phyloP scores from a whole-genome alignment of 352 stramenopile species.

The Plasmopara muralis region DNA sequence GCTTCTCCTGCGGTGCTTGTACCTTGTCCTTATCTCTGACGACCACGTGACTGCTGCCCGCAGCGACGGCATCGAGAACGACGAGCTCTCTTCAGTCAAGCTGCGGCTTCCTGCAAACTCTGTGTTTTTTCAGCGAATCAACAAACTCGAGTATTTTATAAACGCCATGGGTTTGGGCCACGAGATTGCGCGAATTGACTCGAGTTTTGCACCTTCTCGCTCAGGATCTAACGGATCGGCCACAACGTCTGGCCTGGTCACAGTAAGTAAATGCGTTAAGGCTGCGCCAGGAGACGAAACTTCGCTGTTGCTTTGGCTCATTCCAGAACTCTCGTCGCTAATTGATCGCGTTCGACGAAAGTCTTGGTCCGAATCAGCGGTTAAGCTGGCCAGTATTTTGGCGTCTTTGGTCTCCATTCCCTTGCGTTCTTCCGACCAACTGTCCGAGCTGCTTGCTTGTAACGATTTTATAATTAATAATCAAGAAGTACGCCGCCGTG shows the following conservation, averaged over 20 bases:
- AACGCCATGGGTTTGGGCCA: conserved; percentile 70
- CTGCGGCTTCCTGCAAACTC: conserved; percentile 43
- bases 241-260: conserved; percentile 40
- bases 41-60: conserved; percentile 22
- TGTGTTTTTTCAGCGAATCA: conserved; percentile 68
- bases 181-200: conserved; percentile 65
- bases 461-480: conserved; percentile 67
- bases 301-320: conserved; percentile 67
- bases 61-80: conserved; percentile 21
- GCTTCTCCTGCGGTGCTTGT: conserved; percentile 64
- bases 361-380: conserved; percentile 62
- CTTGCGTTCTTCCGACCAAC: conserved; percentile 62
- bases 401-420: conserved; percentile 51
- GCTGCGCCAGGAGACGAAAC: conserved; percentile 67
- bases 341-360: conserved; percentile 63
- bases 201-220: conserved; percentile 59
- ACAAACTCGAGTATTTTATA: conserved; percentile 83
- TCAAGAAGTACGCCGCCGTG: conserved; percentile 64
- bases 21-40: conserved; percentile 57
- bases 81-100: conserved; percentile 25
- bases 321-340: conserved; percentile 59
- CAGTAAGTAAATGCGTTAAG: conserved; percentile 49
- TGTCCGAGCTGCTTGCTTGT: conserved; percentile 42
- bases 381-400: conserved; percentile 62
- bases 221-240: conserved; percentile 34